Evolutionary conservation across 345 rosid species (phyloP), one percentile per base, ranked within the genome.

Genomic region (Eucalyptus viminalis): DNA sequence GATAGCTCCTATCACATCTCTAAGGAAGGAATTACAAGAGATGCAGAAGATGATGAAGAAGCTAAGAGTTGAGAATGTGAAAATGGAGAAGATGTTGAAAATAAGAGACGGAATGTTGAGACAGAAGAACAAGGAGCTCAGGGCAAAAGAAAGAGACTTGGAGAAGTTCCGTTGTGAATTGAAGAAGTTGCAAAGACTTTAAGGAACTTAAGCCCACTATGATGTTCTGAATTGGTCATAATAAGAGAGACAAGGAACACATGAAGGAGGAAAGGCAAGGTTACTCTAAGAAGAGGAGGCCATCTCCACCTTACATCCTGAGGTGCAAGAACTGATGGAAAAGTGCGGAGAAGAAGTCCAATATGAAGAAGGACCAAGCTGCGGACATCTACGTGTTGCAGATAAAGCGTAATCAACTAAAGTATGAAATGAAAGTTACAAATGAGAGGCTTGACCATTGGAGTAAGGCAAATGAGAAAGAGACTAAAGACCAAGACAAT

Each of bases 301-400:
- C 99, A 60, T 93, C 95, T 13, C 86, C 97, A 21, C 93, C 99
- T 85, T 96, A 97, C 92, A 90, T 92, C 9, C 90, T 95, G 58
- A 96, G 99, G 99, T 95, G 95, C 88, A 97, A 97, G 90, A 97
- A 95, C 56, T 95, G 94, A 15, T 95, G 99, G 97, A 91, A 91
- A 87, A 96, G 94, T 93, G 95, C 93, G 17, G 76, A 83, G 83
- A 21, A 40, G 47, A 51, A 25, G 65, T 27, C 27, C 29, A 58
- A 58, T 11, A 27, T 29, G 29, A 44, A 22, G 17, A 31, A 87
- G 9, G 92, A 92, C 86, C 91, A 80, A 88, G 91, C 89, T 13
- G 22, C 86, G 76, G 65, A 86, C 50, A 80, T 91, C 7, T 88
- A 83, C 86, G 89, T 86, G 24, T 24, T 92, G 90, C 91, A 90